Evolutionary conservation across 768 basidiomycete genomes (phyloP), one percentile per base, ranked within the genome.

Genomic region (Rhodosporidiobolus odoratus): DNA sequence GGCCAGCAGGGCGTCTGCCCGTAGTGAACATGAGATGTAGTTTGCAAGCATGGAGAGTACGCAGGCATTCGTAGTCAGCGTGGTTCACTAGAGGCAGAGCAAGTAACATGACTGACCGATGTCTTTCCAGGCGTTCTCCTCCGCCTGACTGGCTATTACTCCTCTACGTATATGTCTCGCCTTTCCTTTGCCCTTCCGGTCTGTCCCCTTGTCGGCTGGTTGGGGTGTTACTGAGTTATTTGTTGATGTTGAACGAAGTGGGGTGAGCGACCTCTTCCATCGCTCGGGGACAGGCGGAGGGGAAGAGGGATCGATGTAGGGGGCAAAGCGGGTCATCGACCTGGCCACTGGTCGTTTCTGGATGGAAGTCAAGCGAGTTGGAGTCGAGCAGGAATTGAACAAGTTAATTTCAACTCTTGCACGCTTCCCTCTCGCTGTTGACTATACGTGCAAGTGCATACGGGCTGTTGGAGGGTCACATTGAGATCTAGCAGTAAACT

Each of bases 71-170:
- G 27, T 12, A 30, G 52, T 6, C 27, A 30, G 52, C 27, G 23
- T n/a, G n/a, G n/a, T 53, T 30, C 6, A 53, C n/a, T 15, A 30
- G 52, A 9, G 52, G 19, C 34, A 35, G 4, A 56, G 54, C 43
- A 37, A 23, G 35, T 32, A 37, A 37, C 13, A 37, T 3, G 16
- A 56, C 54, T 32, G n/a, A 56, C 54, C 54, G 54, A 56, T 37
- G 34, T 23, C 35, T 13, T 56, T 56, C 54, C 54, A 56, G 34
- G 54, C 54, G 34, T 35, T 56, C 3, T 9, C 10, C 34, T 3
- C 17, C 34, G 8, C 12, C 19, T 7, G 5, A 4, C 21, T 9
- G 2, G 21, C 19, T 8, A 13, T 2, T 5, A 2, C 3, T 23
- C 54, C 30, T 6, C 9, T 34, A 27, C n/a, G 7, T 8, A 17